Evolutionary conservation across 2,329 filamentous ascomycete species (phyloP).

Genomic region (Colletotrichum liaoningense): DNA sequence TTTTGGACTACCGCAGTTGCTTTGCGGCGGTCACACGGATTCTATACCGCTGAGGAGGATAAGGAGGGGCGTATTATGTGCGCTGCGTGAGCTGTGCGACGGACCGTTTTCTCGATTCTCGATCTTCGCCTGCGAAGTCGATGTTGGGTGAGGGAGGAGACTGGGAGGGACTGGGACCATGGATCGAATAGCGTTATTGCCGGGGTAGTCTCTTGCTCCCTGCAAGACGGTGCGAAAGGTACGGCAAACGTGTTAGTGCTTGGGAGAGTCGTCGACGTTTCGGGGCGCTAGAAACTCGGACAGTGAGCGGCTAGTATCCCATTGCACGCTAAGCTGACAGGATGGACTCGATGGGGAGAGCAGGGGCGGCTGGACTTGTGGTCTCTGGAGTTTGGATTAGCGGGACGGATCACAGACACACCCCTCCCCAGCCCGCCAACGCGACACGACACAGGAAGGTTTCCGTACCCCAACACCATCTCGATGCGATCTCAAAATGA

Average conservation of each 20-base stretch:
- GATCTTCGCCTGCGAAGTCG: slow-evolving; percentile 25
- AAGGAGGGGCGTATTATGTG: neutral
- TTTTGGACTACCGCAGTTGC: slow-evolving; percentile 2
- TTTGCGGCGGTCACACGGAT: slow-evolving; percentile 4
- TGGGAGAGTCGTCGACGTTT: neutral
- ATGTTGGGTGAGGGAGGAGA: slow-evolving; percentile 30
- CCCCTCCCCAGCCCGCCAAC: slow-evolving; percentile 8
- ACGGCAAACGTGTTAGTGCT: slow-evolving; percentile 4
- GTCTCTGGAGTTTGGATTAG: neutral
- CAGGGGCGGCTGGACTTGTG: neutral
- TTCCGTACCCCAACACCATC: slow-evolving; percentile 11
- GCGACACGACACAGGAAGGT: slow-evolving; percentile 19
- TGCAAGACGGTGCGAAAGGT: neutral
- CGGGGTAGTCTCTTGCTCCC: neutral
- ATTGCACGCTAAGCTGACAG: slow-evolving; percentile 11
- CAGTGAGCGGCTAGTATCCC: slow-evolving; percentile 14
- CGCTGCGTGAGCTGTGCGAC: neutral
- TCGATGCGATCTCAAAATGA: slow-evolving; percentile 33
- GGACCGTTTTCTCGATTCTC: slow-evolving; percentile 6
- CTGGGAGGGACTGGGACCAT: slow-evolving; percentile 11
- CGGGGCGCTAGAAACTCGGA: slow-evolving; percentile 5
- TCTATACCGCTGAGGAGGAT: neutral
- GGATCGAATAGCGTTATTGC: slow-evolving; percentile 16
- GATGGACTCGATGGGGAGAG: neutral
- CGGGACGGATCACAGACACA: slow-evolving; percentile 12